Evolutionary conservation across 257 asterid species (phyloP).

Genomic region (Forsythia suspensa): DNA sequence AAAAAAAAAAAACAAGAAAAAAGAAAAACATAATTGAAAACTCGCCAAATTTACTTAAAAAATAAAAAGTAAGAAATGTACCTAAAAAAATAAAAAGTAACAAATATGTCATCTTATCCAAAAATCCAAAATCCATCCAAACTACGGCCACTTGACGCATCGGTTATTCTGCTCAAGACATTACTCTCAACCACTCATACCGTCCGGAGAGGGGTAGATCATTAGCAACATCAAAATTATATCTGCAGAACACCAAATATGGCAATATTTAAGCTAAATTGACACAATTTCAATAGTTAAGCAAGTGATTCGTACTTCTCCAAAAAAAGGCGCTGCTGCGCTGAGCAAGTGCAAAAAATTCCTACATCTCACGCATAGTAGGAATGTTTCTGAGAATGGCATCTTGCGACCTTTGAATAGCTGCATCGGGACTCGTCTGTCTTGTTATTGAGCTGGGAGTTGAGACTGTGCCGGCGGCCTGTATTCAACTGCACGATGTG

Average conservation of each 20-base stretch:
- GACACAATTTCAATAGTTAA: neutral
- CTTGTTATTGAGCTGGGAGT: conserved; percentile 55
- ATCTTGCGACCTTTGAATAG: conserved; percentile 35
- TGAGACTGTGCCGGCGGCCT: conserved; percentile 25
- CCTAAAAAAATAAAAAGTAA: too few species aligned
- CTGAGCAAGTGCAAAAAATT: conserved; percentile 54
- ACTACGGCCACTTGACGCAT: too few species aligned
- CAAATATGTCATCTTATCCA: too few species aligned
- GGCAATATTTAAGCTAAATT: neutral
- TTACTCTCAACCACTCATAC: conserved; percentile 50
- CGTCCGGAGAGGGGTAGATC: conserved; percentile 55
- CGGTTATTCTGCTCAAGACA: conserved; percentile 30
- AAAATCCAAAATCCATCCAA: too few species aligned
- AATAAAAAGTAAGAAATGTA: too few species aligned
- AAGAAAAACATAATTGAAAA: too few species aligned
- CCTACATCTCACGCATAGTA: conserved; percentile 57
- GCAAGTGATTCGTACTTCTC: conserved; percentile 48
- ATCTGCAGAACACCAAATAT: conserved; percentile 40
- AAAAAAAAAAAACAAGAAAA: too few species aligned
- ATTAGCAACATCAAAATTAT: conserved; percentile 46
- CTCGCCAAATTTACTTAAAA: too few species aligned
- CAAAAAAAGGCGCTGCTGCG: conserved; percentile 43
- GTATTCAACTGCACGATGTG: conserved; percentile 56
- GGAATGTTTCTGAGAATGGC: conserved; percentile 38
- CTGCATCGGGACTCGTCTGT: conserved; percentile 27